Evolutionary conservation across 2,329 filamentous ascomycete species (phyloP).

Genomic region (Hypoxylon sp.): DNA sequence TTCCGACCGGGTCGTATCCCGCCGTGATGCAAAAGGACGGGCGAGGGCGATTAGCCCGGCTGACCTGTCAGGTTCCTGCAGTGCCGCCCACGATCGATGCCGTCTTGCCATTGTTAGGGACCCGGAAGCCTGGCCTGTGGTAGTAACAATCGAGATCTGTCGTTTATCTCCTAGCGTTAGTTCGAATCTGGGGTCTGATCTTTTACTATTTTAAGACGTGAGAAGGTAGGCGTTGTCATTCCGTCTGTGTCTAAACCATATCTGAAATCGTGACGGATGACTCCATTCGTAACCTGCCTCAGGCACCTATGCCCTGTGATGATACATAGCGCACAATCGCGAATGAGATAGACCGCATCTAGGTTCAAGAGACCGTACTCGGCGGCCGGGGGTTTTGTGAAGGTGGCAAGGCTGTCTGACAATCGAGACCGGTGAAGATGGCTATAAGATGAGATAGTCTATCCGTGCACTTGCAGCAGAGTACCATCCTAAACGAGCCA

Average conservation of each 20-base stretch:
- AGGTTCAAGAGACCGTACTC: constrained; percentile 7
- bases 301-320: no score
- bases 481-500: constrained; percentile 27
- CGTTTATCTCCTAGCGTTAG: constrained; percentile 18
- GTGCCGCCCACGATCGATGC: constrained; percentile 29
- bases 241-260: constrained; percentile 21
- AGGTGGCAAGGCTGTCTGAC: constrained; percentile 1
- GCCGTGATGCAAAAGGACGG: constrained; percentile 18
- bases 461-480: constrained; percentile 25
- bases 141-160: constrained; percentile 31
- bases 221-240: constrained; percentile 18
- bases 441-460: constrained; percentile 11
- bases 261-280: no score
- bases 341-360: no score
- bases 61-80: constrained; percentile 29
- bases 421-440: constrained; percentile 16
- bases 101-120: constrained; percentile 16
- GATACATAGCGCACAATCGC: no score
- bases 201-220: constrained; percentile 12
- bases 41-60: constrained; percentile 27
- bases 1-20: constrained; percentile 28
- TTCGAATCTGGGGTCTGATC: constrained; percentile 23
- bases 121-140: constrained; percentile 28
- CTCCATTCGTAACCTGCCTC: no score
- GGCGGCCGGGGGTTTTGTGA: constrained; percentile 18